Base-by-base conservation (phyloP, 208 protist genomes). In the Acanthamoeba castellanii region DNA sequence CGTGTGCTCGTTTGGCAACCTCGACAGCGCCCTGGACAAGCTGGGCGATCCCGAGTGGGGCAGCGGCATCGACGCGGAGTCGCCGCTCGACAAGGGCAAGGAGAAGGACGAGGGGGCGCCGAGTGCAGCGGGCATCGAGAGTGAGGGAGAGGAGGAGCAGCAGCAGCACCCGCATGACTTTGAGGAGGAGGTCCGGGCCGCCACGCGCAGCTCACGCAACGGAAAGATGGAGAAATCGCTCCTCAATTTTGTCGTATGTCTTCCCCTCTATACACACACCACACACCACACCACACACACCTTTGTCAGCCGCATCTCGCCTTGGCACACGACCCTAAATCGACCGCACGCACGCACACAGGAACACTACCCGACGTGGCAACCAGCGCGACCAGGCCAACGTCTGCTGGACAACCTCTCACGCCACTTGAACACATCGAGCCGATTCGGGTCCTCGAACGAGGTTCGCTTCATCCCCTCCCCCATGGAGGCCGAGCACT, bases 151-250 rank as follows among this genome's bases (percentile, higher is more conserved):
- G 72, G 72, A 82, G n/a, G 37, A 37, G 14, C 13, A 55, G 47
- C 4, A 52, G 47, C 47, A 52, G 47, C 27, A 30, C 82, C 55
- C 30, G 22, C 27, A 89, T 13, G n/a, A 64, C 22, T 32, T 55
- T 22, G 45, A 66, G 27, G 27, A 64, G 25, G 82, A 89, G 50
- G 11, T 89, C 47, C 45, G 22, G 9, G 72, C 72, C 32, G 72
- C 72, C 30, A 82, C 72, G 18, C 72, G 72, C 8, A 30, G 14
- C 72, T 82, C 72, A 50, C 72, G 72, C 72, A 82, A 89, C 45
- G 82, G 82, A 57, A 89, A 89, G 82, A 89, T 89, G 82, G 82
- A 89, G 55, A 89, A 89, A 89, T 89, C 82, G 3, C 55, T 89
- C 14, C 45, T 89, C 50, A 66, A 89, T 66, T 89, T 89, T 89